These are phyloP conservation scores for Solanum okadae DNA, from an alignment of 257 asterid species.

Conservation along the genomic window DNA sequence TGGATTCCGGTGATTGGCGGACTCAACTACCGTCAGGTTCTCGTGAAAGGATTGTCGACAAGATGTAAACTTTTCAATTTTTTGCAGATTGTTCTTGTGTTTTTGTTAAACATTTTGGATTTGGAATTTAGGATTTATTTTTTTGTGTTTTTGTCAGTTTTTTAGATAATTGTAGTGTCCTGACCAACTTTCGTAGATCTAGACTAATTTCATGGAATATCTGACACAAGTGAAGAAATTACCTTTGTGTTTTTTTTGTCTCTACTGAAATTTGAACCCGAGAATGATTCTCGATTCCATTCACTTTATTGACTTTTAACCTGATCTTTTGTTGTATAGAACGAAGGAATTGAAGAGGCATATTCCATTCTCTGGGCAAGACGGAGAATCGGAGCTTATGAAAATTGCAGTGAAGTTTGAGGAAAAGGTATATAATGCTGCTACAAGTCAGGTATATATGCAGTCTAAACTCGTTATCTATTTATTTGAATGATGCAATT, in stretches of 20 bases:
- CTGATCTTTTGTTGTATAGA: conserved; percentile 18
- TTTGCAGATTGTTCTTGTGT: background rate
- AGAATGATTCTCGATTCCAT: background rate
- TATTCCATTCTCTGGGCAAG: conserved; percentile 61
- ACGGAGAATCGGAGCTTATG: conserved; percentile 52
- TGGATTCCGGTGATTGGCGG: conserved; percentile 45
- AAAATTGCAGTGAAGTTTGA: conserved; percentile 69
- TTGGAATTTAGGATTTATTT: background rate
- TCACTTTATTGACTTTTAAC: background rate
- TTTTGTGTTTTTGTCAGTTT: background rate
- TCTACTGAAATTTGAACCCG: background rate
- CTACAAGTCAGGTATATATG: conserved; percentile 52
- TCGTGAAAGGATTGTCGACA: conserved; percentile 60
- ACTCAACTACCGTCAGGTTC: conserved; percentile 46
- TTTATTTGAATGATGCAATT: background rate
- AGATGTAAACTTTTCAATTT: conserved; percentile 20
- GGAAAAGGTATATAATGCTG: conserved; percentile 57
- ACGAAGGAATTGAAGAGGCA: conserved; percentile 68
- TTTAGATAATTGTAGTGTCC: background rate
- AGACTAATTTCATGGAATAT: background rate
- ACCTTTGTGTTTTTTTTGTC: background rate
- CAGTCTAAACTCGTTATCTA: background rate
- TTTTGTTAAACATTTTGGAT: background rate
- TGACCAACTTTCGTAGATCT: background rate
- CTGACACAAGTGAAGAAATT: background rate